Evolutionary conservation across 805 yeast genomes (phyloP).

Genomic region (Nakazawaea ernobii): DNA sequence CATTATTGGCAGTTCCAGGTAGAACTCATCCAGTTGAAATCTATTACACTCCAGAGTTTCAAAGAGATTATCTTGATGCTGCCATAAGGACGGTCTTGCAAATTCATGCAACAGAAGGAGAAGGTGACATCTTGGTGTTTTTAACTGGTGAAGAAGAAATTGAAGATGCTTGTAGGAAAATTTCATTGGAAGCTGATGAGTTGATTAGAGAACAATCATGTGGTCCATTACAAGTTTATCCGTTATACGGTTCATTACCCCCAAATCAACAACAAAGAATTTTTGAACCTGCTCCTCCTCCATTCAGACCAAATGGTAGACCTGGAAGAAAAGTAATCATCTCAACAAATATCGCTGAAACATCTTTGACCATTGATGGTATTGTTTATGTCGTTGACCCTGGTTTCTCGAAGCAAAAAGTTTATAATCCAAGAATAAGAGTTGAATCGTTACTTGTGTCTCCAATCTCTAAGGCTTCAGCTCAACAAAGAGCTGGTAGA

Average conservation of each 20-base stretch:
- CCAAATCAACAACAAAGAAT: constrained; percentile 93
- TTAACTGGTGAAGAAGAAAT: constrained; percentile 97
- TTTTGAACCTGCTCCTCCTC: constrained; percentile 83
- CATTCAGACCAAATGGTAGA: constrained; percentile 66
- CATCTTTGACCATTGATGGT: constrained; percentile 96
- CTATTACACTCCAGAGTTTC: constrained; percentile 94
- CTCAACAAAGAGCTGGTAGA: constrained; percentile 99
- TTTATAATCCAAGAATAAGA: constrained; percentile 91
- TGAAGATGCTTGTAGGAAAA: constrained; percentile 91
- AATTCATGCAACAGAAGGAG: constrained; percentile 94
- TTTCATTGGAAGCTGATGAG: constrained; percentile 84
- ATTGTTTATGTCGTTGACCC: constrained; percentile 97
- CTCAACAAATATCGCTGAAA: constrained; percentile 95
- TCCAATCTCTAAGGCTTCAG: constrained; percentile 94
- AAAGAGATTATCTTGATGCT: constrained; percentile 89
- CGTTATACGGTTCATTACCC: constrained; percentile 93
- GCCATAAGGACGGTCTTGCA: constrained; percentile 94
- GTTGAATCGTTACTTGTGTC: constrained; percentile 92
- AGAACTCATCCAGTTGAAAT: constrained; percentile 97
- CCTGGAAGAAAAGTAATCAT: constrained; percentile 95
- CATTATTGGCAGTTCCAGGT: constrained; percentile 94
- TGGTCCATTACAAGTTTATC: constrained; percentile 88
- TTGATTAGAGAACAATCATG: constrained; percentile 81
- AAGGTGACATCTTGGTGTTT: constrained; percentile 83
- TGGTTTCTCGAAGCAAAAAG: constrained; percentile 94